Percentiles rank a stretch among this genome's conserved stretches.
phyloP scores from a whole-genome alignment of 83 land plant species.

The Picea abies region DNA sequence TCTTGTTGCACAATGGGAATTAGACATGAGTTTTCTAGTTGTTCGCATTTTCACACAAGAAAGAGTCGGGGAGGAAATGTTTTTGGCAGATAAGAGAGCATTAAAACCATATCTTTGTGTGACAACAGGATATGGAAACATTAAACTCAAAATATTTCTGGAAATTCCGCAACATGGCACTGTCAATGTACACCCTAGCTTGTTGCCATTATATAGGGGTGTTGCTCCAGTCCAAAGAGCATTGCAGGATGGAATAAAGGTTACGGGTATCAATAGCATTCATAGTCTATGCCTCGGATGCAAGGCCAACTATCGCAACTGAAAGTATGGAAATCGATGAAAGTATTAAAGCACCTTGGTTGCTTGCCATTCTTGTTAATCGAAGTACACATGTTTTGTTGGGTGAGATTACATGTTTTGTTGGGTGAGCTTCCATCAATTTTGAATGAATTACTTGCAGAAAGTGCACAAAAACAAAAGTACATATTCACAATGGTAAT shows the following conservation, averaged over 20 bases:
- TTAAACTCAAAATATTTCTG: slow-evolving; percentile 81
- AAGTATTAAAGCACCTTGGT: slow-evolving; percentile 58
- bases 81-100: slow-evolving; percentile 60
- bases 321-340: slow-evolving; percentile 74
- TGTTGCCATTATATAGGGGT: slow-evolving; percentile 93
- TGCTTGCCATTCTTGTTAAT: no score
- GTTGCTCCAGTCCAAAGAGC: slow-evolving; percentile 99
- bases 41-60: slow-evolving; percentile 71
- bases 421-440: slow-evolving; percentile 83
- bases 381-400: slow-evolving; percentile 48
- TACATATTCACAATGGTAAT: slow-evolving; percentile 24
- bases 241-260: slow-evolving; percentile 90
- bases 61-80: slow-evolving; percentile 71
- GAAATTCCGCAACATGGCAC: slow-evolving; percentile 83
- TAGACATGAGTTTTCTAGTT: slow-evolving; percentile 60
- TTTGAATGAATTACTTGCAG: slow-evolving; percentile 78
- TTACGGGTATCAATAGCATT: slow-evolving; percentile 89
- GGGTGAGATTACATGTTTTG: slow-evolving; percentile 24
- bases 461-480: slow-evolving; percentile 72
- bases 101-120: slow-evolving; percentile 87
- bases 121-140: slow-evolving; percentile 98
- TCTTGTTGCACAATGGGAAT: slow-evolving; percentile 76
- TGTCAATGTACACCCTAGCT: slow-evolving; percentile 98
- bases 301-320: slow-evolving; percentile 86
- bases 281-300: slow-evolving; percentile 84